phyloP scores from a whole-genome alignment of 352 stramenopile species.

The Albugo candida region DNA sequence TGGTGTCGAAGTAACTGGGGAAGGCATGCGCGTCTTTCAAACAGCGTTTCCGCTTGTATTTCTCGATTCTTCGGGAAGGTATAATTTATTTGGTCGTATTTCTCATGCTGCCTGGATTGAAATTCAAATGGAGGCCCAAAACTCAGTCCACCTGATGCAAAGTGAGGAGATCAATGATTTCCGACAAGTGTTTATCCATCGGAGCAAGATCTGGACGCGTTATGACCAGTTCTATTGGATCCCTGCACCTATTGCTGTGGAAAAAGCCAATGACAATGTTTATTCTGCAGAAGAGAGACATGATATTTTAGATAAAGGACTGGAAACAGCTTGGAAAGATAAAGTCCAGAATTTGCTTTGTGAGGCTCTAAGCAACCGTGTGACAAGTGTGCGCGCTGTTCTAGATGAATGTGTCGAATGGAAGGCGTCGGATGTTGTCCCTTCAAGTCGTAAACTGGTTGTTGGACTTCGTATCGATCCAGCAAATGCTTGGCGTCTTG shows the following conservation, averaged over 20 bases:
- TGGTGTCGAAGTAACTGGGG: constrained; percentile 36
- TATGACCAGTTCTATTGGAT: constrained; percentile 81
- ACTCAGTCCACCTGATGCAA: constrained; percentile 40
- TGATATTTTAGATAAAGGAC: constrained; percentile 45
- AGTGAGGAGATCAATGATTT: constrained; percentile 54
- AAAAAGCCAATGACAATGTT: constrained; percentile 33
- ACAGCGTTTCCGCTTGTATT: constrained; percentile 54
- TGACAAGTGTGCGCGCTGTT: constrained; percentile 34
- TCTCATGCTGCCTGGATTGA: constrained; percentile 44
- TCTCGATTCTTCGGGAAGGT: constrained; percentile 42
- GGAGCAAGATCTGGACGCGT: constrained; percentile 56
- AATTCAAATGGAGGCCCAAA: constrained; percentile 33
- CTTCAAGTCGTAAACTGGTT: constrained; percentile 31
- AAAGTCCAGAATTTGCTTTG: constrained; percentile 32
- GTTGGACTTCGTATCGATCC: constrained; percentile 67
- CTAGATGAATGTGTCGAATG: constrained; percentile 23
- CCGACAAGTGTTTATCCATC: constrained; percentile 62
- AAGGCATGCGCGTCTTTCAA: constrained; percentile 47
- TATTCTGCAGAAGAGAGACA: constrained; percentile 52
- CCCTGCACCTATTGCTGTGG: constrained; percentile 21
- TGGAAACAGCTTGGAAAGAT: constrained; percentile 46
- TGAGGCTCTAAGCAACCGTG: constrained; percentile 41
- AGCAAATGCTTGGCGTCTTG: constrained; percentile 41
- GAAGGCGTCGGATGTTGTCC: constrained; percentile 18
- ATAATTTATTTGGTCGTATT: constrained; percentile 61